These are phyloP conservation scores for Diplodia intermedia DNA, from an alignment of 2,329 filamentous ascomycete species.

Conservation along the genomic window DNA sequence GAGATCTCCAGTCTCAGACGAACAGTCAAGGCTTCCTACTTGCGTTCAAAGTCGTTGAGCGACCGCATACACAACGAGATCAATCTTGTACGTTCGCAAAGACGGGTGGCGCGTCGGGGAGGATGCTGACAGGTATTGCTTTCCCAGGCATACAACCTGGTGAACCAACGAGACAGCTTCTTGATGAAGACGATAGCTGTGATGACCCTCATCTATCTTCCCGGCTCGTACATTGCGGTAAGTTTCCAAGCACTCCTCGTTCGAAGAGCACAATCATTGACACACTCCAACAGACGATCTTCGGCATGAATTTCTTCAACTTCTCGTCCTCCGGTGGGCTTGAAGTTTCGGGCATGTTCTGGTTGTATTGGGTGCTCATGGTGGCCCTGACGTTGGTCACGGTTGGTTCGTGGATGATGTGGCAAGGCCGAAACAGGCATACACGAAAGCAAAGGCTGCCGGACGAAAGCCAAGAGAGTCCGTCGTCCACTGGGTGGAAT, in stretches of 20 bases:
- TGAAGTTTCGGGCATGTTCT: not conserved
- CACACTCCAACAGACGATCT: not conserved
- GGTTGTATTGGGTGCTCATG: constrained; percentile 15
- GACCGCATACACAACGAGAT: constrained; percentile 23
- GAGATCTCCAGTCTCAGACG: constrained; percentile 1
- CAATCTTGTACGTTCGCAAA: not conserved
- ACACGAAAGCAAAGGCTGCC: not conserved
- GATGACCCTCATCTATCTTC: constrained; percentile 18
- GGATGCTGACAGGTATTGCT: not conserved
- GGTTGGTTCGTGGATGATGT: constrained; percentile 16
- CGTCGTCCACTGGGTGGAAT: not conserved
- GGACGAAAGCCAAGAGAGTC: not conserved
- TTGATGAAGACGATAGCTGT: constrained; percentile 25
- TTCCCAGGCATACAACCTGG: constrained; percentile 17
- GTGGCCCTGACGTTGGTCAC: not conserved
- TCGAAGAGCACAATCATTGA: not conserved
- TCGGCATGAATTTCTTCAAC: constrained; percentile 28
- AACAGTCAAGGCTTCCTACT: not conserved
- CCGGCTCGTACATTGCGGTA: constrained; percentile 7
- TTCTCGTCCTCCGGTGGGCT: not conserved
- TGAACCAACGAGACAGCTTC: constrained; percentile 15
- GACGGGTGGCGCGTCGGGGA: not conserved
- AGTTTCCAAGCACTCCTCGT: not conserved
- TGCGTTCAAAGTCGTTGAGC: not conserved
- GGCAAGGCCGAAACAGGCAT: not conserved